These are phyloP conservation scores for Platanthera zijinensis DNA, from an alignment of 106 monocot genomes.

Conservation along the genomic window DNA sequence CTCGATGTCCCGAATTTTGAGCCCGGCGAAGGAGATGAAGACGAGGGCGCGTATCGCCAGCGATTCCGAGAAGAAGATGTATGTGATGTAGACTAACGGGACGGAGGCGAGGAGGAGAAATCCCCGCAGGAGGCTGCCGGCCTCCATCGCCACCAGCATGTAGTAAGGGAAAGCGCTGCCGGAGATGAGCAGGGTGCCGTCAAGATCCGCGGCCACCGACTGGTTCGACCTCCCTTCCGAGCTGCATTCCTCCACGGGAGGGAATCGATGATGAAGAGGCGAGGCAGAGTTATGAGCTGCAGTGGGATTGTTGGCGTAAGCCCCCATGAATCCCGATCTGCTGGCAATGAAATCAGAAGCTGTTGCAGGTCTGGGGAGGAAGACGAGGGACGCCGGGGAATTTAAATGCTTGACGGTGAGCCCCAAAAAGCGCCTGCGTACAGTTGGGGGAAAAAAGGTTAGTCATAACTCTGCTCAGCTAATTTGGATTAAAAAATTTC, in stretches of 20 bases:
- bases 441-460: too few relatives aligned
- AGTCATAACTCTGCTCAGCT: too few relatives aligned
- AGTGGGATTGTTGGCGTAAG: too few relatives aligned
- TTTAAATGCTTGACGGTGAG: too few relatives aligned
- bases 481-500: too few relatives aligned
- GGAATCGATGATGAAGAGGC: background rate
- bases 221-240: conserved; percentile 31
- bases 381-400: too few relatives aligned
- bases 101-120: conserved; percentile 40
- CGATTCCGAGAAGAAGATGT: conserved; percentile 49
- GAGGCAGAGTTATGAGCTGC: too few relatives aligned
- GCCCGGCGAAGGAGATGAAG: conserved; percentile 60
- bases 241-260: conserved; percentile 36
- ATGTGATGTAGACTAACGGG: conserved; percentile 39
- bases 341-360: too few relatives aligned
- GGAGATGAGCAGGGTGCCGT: conserved; percentile 63
- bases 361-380: too few relatives aligned
- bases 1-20: conserved; percentile 49
- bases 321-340: too few relatives aligned
- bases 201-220: conserved; percentile 60
- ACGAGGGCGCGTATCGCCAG: conserved; percentile 32
- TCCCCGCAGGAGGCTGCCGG: conserved; percentile 57
- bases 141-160: conserved; percentile 82
- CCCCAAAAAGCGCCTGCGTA: too few relatives aligned
- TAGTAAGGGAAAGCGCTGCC: conserved; percentile 74